Base-by-base conservation (phyloP, 768 basidiomycete species). In the Suillus americanus region DNA sequence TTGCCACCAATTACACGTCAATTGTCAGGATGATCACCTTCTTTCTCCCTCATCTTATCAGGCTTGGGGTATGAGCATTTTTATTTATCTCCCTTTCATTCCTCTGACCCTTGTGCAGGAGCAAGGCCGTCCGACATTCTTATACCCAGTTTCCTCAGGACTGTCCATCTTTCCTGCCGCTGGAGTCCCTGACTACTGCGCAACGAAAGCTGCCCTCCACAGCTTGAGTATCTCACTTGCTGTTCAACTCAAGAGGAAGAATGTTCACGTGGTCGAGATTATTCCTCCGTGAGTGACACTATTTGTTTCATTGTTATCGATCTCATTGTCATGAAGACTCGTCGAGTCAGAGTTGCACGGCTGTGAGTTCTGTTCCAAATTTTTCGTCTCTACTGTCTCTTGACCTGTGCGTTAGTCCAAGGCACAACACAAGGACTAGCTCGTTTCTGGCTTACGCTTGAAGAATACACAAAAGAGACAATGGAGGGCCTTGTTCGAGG, bases 311-410 rank as follows among this genome's bases (percentile, higher is more conserved):
- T 62, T 10, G 38, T 51, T 23, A 35, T 35, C 48, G 40, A 28
- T 50, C 37, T 60, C 51, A 33, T 46, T 30, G 45, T 25, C 48
- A 8, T 28, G 13, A 61, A 86, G 85, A 12, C 76, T 87, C 12
- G 84, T 86, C 10, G 86, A 88, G 73, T 87, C 85, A 3, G 86
- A 88, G 68, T 74, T 88, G 35, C 86, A 89, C 68, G 86, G 87
- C 66, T 78, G 86, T 85, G 67, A 67, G 81, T 69, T 2, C 48
- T n/a, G n/a, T 60, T 18, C 6, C 5, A 23, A n/a, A 1, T 61
- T 61, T 10, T 50, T n/a, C 20, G 14, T 59, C 40, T 20, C 8
- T 33, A 35, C 20, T 40, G 33, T 51, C 61, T 71, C 80, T 55
- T 87, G 83, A 85, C 83, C 86, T 64, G 35, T 40, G 81, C 81